phyloP scores from a whole-genome alignment of 495 filamentous ascomycete genomes.

The Halenospora varia region DNA sequence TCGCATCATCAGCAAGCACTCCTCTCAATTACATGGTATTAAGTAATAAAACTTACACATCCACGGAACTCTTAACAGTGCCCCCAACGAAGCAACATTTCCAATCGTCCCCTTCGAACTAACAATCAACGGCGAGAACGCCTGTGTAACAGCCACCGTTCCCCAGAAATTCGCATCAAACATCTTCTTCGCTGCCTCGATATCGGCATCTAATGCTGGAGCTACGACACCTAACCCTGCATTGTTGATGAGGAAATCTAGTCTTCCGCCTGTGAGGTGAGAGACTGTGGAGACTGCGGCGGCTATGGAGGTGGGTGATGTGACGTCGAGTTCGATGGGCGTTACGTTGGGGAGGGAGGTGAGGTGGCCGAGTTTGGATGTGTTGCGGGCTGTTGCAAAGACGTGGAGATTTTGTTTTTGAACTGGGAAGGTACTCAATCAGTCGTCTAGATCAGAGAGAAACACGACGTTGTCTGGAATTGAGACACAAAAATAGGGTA shows the following conservation, averaged over 20 bases:
- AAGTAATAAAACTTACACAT: not conserved
- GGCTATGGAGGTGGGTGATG: not conserved
- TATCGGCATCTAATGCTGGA: not conserved
- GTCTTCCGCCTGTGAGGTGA: not conserved
- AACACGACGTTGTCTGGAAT: no score
- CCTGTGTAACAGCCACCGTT: not conserved
- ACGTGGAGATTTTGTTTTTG: constrained; percentile 30
- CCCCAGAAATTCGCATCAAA: not conserved
- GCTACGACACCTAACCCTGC: not conserved
- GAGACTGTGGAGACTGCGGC: not conserved
- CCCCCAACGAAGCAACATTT: not conserved
- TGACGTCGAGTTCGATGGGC: not conserved
- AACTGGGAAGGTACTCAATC: no score
- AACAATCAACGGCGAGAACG: not conserved
- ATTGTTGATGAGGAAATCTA: not conserved
- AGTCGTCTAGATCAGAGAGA: no score
- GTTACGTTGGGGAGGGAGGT: not conserved
- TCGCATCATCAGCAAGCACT: not conserved
- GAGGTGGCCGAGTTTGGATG: constrained; percentile 23
- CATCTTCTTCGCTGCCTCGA: not conserved
- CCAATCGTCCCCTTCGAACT: not conserved
- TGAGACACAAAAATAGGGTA: no score
- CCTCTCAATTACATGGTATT: not conserved
- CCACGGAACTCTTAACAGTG: not conserved
- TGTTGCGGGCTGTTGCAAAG: constrained; percentile 38